Conservation (phyloP, 2,329 filamentous ascomycete genomes). For the Talaromyces islandicus region DNA sequence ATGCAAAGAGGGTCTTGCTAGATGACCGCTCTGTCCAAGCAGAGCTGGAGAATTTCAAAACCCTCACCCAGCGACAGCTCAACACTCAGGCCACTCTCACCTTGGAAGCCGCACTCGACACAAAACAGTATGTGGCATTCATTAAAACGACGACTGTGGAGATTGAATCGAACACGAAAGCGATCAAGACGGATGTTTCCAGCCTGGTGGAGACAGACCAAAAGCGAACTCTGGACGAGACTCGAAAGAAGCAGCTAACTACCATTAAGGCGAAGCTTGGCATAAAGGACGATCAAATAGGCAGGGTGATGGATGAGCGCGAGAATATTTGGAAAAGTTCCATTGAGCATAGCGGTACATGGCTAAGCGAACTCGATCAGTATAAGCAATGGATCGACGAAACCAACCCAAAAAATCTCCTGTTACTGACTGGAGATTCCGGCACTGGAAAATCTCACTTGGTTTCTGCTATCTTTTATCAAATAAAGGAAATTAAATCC, state of each 20-base stretch:
- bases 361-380: background rate
- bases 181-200: background rate
- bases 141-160: background rate
- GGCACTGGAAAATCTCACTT: background rate
- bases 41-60: background rate
- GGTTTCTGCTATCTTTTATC: background rate
- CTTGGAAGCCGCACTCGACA: background rate
- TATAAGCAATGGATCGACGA: background rate
- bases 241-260: background rate
- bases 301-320: background rate
- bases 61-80: background rate
- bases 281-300: background rate
- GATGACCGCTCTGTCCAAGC: background rate
- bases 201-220: background rate
- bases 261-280: background rate
- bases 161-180: background rate
- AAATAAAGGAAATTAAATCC: background rate
- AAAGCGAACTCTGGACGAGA: background rate
- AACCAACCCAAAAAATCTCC: background rate
- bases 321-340: background rate
- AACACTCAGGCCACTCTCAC: background rate
- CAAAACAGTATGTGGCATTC: background rate
- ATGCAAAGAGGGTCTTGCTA: background rate
- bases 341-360: background rate
- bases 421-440: background rate